Evolutionary conservation across 768 basidiomycete genomes (phyloP).

Genomic region (Chalciporus pseudorubinellus): DNA sequence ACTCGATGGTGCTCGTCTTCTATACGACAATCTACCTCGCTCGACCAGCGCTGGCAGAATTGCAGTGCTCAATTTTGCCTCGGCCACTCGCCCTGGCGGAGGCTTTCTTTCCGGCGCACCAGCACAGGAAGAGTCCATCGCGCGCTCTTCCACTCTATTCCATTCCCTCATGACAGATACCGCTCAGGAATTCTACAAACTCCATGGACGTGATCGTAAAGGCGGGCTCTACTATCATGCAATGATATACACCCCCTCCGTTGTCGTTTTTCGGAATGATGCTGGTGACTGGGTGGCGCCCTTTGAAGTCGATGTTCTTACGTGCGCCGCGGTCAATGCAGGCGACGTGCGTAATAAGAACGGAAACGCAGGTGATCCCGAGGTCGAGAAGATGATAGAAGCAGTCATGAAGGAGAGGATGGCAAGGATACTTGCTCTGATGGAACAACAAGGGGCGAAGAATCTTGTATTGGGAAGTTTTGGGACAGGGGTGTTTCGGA

Average conservation of each 20-base stretch:
- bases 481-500: slow-evolving; percentile 76
- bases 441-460: slow-evolving; percentile 57
- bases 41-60: slow-evolving; percentile 33
- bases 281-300: slow-evolving; percentile 55
- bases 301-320: slow-evolving; percentile 61
- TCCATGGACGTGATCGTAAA: slow-evolving; percentile 49
- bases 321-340: slow-evolving; percentile 76
- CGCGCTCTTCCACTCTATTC: slow-evolving; percentile 71
- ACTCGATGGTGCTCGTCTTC: slow-evolving; percentile 54
- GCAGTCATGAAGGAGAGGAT: slow-evolving; percentile 67
- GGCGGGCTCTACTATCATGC: slow-evolving; percentile 72
- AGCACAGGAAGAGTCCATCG: slow-evolving; percentile 81
- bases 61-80: slow-evolving; percentile 75
- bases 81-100: slow-evolving; percentile 71
- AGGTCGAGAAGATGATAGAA: slow-evolving; percentile 43
- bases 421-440: slow-evolving; percentile 61
- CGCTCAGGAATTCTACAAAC: slow-evolving; percentile 58
- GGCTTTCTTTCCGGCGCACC: slow-evolving; percentile 71
- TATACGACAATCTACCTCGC: slow-evolving; percentile 21
- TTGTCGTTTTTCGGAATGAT: slow-evolving; percentile 64
- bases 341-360: slow-evolving; percentile 40
- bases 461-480: slow-evolving; percentile 71
- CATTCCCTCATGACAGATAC: slow-evolving; percentile 53
- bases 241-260: slow-evolving; percentile 70
- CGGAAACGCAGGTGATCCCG: slow-evolving; percentile 6